These are phyloP conservation scores for Trichoderma sp. DNA, from an alignment of 2,329 filamentous ascomycete genomes.

Conservation along the genomic window DNA sequence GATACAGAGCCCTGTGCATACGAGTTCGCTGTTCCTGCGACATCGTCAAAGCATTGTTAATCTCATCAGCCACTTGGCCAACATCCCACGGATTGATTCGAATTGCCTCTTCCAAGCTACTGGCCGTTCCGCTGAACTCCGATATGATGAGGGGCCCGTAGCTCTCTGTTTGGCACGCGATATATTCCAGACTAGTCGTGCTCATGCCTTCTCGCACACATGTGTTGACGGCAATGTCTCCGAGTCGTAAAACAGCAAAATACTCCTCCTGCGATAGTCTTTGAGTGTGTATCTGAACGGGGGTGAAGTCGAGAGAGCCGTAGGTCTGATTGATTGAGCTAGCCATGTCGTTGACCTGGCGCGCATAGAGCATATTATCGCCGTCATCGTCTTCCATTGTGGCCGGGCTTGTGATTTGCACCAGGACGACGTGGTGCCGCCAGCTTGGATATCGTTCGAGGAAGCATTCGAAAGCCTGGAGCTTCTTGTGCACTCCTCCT, in stretches of 20 bases:
- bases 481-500: constrained; percentile 75
- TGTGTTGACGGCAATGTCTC: constrained; percentile 88
- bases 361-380: constrained; percentile 73
- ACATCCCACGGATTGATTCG: constrained; percentile 97
- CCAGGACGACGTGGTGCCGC: constrained; percentile 84
- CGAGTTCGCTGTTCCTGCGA: constrained; percentile 58
- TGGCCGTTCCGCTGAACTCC: constrained; percentile 91
- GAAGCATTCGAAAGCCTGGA: constrained; percentile 90
- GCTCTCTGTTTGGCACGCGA: constrained; percentile 83
- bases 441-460: constrained; percentile 85
- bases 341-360: constrained; percentile 83
- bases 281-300: constrained; percentile 85
- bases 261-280: constrained; percentile 88
- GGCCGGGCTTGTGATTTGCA: constrained; percentile 55
- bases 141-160: constrained; percentile 90
- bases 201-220: constrained; percentile 98
- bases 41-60: constrained; percentile 79
- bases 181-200: constrained; percentile 92
- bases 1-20: constrained; percentile 57
- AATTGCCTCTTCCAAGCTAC: constrained; percentile 77
- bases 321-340: constrained; percentile 86
- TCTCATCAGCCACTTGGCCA: constrained; percentile 74
- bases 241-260: constrained; percentile 82
- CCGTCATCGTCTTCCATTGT: constrained; percentile 59
- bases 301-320: constrained; percentile 81